These are phyloP conservation scores for Neckera pumila DNA, from an alignment of 225 moss, liverwort and hornwort species.

Conservation along the genomic window DNA sequence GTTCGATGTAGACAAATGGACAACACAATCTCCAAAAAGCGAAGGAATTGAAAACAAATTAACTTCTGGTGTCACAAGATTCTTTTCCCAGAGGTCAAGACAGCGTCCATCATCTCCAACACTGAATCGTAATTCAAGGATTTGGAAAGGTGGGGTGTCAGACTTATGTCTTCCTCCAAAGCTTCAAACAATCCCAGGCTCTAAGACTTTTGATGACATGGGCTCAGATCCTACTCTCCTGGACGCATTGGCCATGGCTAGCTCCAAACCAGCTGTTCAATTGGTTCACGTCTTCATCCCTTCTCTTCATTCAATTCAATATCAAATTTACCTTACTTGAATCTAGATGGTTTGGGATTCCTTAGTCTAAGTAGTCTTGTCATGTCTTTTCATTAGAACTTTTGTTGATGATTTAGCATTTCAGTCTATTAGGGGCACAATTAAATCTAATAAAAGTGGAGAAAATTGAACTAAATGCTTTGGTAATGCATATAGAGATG, in stretches of 20 bases:
- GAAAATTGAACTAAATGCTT: background rate
- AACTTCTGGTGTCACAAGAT: background rate
- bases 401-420: background rate
- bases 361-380: background rate
- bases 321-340: background rate
- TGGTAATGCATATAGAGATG: background rate
- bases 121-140: background rate
- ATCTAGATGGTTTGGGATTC: background rate
- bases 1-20: background rate
- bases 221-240: background rate
- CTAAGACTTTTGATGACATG: background rate
- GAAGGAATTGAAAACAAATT: background rate
- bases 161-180: slow-evolving; percentile 5
- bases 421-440: background rate
- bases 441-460: background rate
- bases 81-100: background rate
- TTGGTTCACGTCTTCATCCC: background rate
- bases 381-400: background rate
- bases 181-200: background rate
- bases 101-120: background rate
- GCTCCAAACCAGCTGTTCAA: slow-evolving; percentile 3
- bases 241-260: background rate
- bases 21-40: background rate
- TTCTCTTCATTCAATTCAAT: background rate
- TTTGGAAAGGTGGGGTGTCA: background rate